A percentile compares a stretch with the other conserved stretches of the same genome.
These are phyloP conservation scores for Omphalotus guepiniiformis DNA, from an alignment of 768 basidiomycete species.

Conservation along the genomic window DNA sequence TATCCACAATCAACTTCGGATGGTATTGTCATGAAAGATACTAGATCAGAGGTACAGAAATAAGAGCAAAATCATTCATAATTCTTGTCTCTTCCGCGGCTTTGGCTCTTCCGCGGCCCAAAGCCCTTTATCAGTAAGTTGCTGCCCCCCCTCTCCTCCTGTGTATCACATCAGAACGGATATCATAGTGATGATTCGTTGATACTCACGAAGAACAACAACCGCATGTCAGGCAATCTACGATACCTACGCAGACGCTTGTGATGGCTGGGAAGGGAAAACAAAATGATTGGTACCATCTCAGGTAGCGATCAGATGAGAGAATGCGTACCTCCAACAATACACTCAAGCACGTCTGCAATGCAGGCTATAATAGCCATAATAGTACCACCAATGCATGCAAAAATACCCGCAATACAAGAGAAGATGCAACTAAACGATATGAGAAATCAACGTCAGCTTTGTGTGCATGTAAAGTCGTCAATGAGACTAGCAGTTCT, in stretches of 20 bases:
- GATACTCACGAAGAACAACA: slow-evolving; percentile 27
- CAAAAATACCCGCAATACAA: slow-evolving; percentile 36
- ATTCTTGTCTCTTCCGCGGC: background rate
- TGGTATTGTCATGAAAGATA: too few relatives aligned
- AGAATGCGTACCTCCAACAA: slow-evolving; percentile 35
- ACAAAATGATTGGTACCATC: background rate
- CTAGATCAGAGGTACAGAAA: too few relatives aligned
- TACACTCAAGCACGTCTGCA: slow-evolving; percentile 42
- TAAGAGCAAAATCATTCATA: background rate
- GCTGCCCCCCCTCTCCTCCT: too few relatives aligned
- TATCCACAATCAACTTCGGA: too few relatives aligned
- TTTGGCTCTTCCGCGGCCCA: background rate
- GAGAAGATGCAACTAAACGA: slow-evolving; percentile 17
- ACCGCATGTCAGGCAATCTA: slow-evolving; percentile 41
- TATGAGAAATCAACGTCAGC: too few relatives aligned
- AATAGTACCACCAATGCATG: slow-evolving; percentile 39
- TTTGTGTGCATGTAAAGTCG: too few relatives aligned
- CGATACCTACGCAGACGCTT: slow-evolving; percentile 33
- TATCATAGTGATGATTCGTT: too few relatives aligned
- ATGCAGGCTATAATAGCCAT: slow-evolving; percentile 35
- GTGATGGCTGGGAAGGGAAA: slow-evolving; percentile 31
- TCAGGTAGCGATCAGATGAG: background rate
- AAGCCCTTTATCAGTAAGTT: slow-evolving; percentile 4
- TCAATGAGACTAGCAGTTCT: too few relatives aligned
- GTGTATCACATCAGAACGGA: too few relatives aligned